Base-by-base conservation (phyloP, 2,329 filamentous ascomycete species). In the Diaporthe sp. region DNA sequence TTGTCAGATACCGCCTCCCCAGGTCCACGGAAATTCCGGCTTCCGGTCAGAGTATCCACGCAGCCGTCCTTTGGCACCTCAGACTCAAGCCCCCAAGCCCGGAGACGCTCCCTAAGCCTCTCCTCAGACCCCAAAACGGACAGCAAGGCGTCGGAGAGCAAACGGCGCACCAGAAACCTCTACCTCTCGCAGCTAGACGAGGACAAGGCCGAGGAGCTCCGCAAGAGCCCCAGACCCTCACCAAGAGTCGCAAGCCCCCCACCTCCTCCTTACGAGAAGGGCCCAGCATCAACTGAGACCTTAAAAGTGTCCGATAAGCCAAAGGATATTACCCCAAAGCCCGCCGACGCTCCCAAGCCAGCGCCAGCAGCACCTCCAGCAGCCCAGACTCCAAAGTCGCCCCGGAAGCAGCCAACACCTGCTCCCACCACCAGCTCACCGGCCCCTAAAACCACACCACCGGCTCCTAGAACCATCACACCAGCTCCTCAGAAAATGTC, bases 241-340 rank as follows among this genome's bases (percentile, higher is more conserved):
- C 65, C 65, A 69, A 69, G 65, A 69, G 65, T 69, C 65, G 65
- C 65, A 69, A 69, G 65, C 65, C 65, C 65, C 65, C 65, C 62
- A 39, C 62, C 65, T 55, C 62, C 62, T 68, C 65, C 65, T 9
- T 69, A 69, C 65, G 65, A 69, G 49, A 69, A 69, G 65, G 65
- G 49, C 65, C 49, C 65, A 69, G 65, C 65, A 55, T 55, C 65
- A 69, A 55, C 65, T 69, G 65, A 69, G 65, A 69, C 65, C 65
- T 69, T 28, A 13, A 69, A 69, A 69, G 65, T 69, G 65, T 69
- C 65, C 65, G 65, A 69, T 55, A 69, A 69, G 49, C 22, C 65
- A 53, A 69, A 42, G 49, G 65, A 55, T 69, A 34, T 53, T 12
- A 5, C 65, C 13, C 65, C 65, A 19, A 68, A 55, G 65, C 46